A percentile compares a stretch with the other conserved stretches of the same genome.
Evolutionary conservation across 208 protist genomes (phyloP).

Genomic region (Histomonas meleagridis): DNA sequence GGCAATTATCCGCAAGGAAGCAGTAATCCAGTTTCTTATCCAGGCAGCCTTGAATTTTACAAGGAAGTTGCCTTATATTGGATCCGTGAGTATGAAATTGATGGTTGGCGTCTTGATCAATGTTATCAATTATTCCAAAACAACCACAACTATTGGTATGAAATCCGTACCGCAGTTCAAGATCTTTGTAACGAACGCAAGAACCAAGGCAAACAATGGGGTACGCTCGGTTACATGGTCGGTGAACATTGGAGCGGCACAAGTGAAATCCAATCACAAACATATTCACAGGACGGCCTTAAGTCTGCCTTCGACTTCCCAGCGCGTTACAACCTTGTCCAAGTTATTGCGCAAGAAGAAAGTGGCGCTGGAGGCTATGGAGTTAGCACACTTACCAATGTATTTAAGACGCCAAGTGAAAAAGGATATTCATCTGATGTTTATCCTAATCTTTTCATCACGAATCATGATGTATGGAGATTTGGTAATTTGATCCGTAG

Average conservation of each 20-base stretch:
- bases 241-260: not conserved
- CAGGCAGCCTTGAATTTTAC: not conserved
- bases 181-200: not conserved
- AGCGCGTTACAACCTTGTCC: not conserved
- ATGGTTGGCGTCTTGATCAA: not conserved
- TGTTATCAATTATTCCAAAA: not conserved
- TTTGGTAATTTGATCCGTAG: not conserved
- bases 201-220: not conserved
- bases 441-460: not conserved
- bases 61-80: not conserved
- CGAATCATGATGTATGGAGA: not conserved
- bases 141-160: not conserved
- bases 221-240: not conserved
- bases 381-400: not conserved
- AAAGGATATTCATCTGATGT: not conserved
- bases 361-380: not conserved
- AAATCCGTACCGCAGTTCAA: not conserved
- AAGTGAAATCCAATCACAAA: not conserved
- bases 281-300: not conserved
- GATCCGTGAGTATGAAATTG: not conserved
- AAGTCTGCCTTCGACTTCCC: not conserved
- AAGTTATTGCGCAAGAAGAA: not conserved
- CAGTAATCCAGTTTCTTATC: not conserved
- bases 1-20: no score
- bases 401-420: not conserved